Base-by-base conservation (phyloP, 805 yeast genomes). In the Yarrowia bubula region DNA sequence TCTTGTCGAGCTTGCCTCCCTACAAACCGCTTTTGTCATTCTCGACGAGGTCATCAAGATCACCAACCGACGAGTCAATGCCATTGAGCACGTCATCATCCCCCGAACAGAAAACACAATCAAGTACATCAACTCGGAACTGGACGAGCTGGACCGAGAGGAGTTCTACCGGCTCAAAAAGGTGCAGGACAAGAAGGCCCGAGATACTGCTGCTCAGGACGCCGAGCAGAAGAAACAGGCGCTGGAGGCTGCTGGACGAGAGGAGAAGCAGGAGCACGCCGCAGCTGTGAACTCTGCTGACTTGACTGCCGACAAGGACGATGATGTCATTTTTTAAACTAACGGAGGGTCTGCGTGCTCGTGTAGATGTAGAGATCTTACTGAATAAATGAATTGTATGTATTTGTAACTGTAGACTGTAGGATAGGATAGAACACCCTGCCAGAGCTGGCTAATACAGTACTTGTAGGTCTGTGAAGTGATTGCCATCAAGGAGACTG, bases 91-190 rank as follows among this genome's bases (percentile, higher is more conserved):
- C 74, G 98, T 93, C 51, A 92, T 93, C 72, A 93, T 93, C 67
- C 99, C 99, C 70, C 85, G 98, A 78, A 95, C 98, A 1, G 98
- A 95, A 77, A 93, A 93, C 78, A 93, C 99, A 33, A 93, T 93
- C 73, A 79, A 83, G 64, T 86, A 93, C 78, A 93, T 93, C 81
- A 92, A 92, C 77, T 89, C 97, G 38, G 99, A 93, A 77, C 84
- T 93, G 74, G 99, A 95, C 78, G 99, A 93, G 79, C 83, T 95
- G 76, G 98, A 95, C 76, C 89, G 99, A 83, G 99, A 93, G 79
- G 99, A 93, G 78, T 93, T 93, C 75, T 95, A 92, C 80, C 83
- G 99, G 73, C 84, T 93, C 80, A 95, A 95, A 81, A 93, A 93
- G 78, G 97, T 93, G 63, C 97, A 92, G 77, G 96, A 90, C 74